Conservation (phyloP, 73 alveolate genomes). For the Paramecium sexaurelia region DNA sequence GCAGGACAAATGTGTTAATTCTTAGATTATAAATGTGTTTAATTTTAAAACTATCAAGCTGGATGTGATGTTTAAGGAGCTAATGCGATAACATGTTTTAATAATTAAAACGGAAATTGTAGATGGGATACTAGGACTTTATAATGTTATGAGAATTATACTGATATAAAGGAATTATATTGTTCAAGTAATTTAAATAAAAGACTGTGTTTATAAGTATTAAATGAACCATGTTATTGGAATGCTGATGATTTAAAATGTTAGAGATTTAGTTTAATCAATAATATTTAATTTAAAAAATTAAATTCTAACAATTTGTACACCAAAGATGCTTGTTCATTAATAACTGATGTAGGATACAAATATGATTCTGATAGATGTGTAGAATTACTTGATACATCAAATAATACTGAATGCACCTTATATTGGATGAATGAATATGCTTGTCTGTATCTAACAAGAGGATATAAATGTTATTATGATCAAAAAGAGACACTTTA, state of each 20-base stretch:
- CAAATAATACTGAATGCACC: not conserved
- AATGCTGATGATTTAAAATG: not conserved
- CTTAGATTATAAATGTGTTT: not conserved
- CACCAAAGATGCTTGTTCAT: not conserved
- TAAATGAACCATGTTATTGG: constrained; percentile 26
- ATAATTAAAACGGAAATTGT: not conserved
- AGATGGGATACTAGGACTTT: not conserved
- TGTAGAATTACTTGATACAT: not conserved
- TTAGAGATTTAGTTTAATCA: not conserved
- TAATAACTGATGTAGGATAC: not conserved
- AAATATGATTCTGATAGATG: not conserved
- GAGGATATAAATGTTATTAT: not conserved
- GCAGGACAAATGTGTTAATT: not conserved
- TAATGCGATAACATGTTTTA: not conserved
- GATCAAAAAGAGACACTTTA: not conserved
- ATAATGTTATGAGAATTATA: not conserved
- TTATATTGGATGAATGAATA: not conserved
- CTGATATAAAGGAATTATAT: not conserved
- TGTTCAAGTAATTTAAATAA: not conserved
- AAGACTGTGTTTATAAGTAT: not conserved
- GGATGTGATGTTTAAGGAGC: not conserved
- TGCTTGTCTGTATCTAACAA: not conserved
- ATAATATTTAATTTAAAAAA: not conserved
- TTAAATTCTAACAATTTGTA: not conserved
- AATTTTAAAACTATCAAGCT: not conserved